These are phyloP conservation scores for Penicillium verhagenii DNA, from an alignment of 495 filamentous ascomycete species.

Conservation along the genomic window DNA sequence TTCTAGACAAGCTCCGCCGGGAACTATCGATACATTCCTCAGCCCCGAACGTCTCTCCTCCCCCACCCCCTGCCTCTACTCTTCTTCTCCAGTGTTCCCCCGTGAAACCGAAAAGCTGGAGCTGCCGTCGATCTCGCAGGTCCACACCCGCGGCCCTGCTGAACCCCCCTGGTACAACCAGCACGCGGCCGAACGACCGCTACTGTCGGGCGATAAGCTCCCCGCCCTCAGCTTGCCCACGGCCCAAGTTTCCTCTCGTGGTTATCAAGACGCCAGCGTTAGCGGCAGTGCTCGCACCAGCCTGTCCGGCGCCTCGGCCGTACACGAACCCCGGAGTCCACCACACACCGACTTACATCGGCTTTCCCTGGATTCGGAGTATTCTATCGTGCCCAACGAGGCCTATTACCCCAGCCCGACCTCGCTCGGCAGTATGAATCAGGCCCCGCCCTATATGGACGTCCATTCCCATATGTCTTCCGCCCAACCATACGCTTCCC, in stretches of 20 bases:
- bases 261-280: constrained; percentile 41
- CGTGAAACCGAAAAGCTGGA: constrained; percentile 93
- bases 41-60: constrained; percentile 24
- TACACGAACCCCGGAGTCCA: constrained; percentile 36
- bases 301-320: constrained; percentile 35
- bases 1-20: too few relatives aligned
- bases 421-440: constrained; percentile 77
- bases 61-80: constrained; percentile 13
- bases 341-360: too few relatives aligned
- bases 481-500: constrained; percentile 74
- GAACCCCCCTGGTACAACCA: constrained; percentile 76
- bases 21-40: constrained; percentile 2
- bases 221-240: constrained; percentile 75
- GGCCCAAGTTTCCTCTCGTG: constrained; percentile 54
- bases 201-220: constrained; percentile 72
- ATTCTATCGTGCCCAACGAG: constrained; percentile 33
- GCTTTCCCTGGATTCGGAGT: constrained; percentile 43
- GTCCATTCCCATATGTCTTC: constrained; percentile 81
- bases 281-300: constrained; percentile 39
- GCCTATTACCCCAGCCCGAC: constrained; percentile 40
- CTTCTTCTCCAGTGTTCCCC: constrained; percentile 36
- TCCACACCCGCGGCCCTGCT: constrained; percentile 83
- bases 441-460: constrained; percentile 78
- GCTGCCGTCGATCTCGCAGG: constrained; percentile 89
- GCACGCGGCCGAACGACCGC: constrained; percentile 65